Evolutionary conservation across 1,284 basidiomycete species (phyloP), one percentile per base, ranked within the genome.

Genomic region (Cutaneotrichosporon sp.): DNA sequence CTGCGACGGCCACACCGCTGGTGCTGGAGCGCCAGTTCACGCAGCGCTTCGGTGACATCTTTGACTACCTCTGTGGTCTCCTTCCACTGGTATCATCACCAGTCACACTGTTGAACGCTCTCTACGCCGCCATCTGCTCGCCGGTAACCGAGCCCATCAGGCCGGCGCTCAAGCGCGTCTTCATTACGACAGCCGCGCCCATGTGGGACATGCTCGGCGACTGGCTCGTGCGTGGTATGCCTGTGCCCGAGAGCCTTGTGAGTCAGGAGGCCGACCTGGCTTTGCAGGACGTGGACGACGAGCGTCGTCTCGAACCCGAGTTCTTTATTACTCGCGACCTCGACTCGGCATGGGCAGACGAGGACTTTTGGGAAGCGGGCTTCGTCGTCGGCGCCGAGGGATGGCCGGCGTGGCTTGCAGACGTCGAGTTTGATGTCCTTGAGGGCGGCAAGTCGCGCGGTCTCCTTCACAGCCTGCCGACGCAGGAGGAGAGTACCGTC

Each of bases 361-460:
- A 76, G 38, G 87, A 90, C 57, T 90, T 90, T 65, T 91, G 89
- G 88, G 77, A 80, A 35, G 82, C 85, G 34, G 86, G 85, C 0
- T 90, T 85, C 68, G 75, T 78, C 2, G 69, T 87, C 48, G 74
- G 82, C 23, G 78, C 78, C 22, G 76, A 75, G 52, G 58, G 70
- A 35, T 67, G 68, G 66, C 63, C 69, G 17, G 59, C 59, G 13
- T 73, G 72, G 54, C 59, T 73, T 13, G 62, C 52, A 3, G 52
- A 48, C 7, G 55, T 54, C 36, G 81, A 83, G 4, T 77, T 78
- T 20, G 75, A 78, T 4, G 73, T 90, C 1, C 73, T 91, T 14
- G 80, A 81, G 26, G 83, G 86, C 0, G 89, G 89, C 7, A 91
- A 91, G 68, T 83, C 87, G 0, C 79, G 85, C 12, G 89, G 89